A percentile compares a stretch with the other conserved stretches of the same genome.
Conservation (phyloP, 1,139 yeast species). For the Yamadazyma dendronema region DNA sequence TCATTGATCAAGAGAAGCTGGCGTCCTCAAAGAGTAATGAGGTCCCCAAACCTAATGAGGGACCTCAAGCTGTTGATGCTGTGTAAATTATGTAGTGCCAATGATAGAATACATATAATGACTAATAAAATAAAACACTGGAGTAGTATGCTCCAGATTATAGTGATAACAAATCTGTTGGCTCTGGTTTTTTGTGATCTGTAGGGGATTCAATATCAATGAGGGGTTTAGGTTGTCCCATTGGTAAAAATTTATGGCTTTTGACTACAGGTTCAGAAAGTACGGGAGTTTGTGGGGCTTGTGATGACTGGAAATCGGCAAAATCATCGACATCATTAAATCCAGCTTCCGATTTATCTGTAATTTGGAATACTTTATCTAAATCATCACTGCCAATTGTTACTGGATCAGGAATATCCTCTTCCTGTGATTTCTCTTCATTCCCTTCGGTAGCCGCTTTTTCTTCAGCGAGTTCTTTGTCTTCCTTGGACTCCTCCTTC, state of each 20-base stretch:
- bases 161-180: constrained; percentile 9
- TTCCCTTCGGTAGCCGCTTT: not conserved
- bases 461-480: not conserved
- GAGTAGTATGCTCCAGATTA: too few relatives aligned
- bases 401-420: not conserved
- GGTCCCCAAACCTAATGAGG: too few relatives aligned
- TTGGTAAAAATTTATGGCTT: constrained; percentile 13
- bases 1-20: constrained; percentile 63
- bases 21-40: not conserved
- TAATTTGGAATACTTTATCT: constrained; percentile 11
- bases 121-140: too few relatives aligned
- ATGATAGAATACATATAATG: too few relatives aligned
- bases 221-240: constrained; percentile 16
- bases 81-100: too few relatives aligned
- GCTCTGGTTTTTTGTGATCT: constrained; percentile 1
- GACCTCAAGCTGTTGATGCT: too few relatives aligned
- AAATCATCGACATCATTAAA: constrained; percentile 14
- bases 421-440: not conserved
- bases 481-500: not conserved
- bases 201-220: constrained; percentile 11
- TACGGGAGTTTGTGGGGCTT: constrained; percentile 8
- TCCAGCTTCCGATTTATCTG: constrained; percentile 4
- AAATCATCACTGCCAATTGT: constrained; percentile 11
- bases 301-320: constrained; percentile 20
- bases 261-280: constrained; percentile 7